Percentiles rank a stretch among this genome's conserved stretches.
These are phyloP conservation scores for Metarhizium rileyi DNA, from an alignment of 2,329 filamentous ascomycete genomes.

Conservation along the genomic window DNA sequence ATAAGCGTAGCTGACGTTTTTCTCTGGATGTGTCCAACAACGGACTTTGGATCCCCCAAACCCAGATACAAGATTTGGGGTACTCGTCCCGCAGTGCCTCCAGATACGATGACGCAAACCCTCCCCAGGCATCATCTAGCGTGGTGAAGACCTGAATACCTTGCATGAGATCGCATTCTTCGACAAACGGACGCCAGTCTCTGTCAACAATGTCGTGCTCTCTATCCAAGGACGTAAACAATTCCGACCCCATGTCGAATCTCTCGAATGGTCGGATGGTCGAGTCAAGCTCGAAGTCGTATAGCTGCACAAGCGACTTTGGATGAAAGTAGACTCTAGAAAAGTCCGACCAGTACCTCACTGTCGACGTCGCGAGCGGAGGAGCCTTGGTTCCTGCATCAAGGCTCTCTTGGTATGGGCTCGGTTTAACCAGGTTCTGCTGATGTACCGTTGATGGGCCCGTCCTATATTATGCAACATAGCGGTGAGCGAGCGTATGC, in stretches of 20 bases:
- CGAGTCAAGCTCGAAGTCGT: constrained; percentile 78
- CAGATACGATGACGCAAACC: constrained; percentile 63
- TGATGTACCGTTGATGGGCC: constrained; percentile 59
- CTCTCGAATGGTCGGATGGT: constrained; percentile 79
- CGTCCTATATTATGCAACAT: constrained; percentile 36
- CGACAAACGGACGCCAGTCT: constrained; percentile 79
- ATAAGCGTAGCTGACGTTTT: constrained; percentile 43
- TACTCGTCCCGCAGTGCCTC: constrained; percentile 82
- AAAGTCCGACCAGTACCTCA: constrained; percentile 97
- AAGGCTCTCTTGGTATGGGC: constrained; percentile 69
- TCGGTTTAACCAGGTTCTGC: constrained; percentile 56
- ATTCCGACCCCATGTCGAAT: constrained; percentile 71
- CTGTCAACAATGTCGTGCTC: constrained; percentile 83
- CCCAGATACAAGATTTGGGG: constrained; percentile 77
- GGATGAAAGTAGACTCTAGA: constrained; percentile 90
- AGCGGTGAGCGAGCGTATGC: neutral
- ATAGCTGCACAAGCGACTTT: constrained; percentile 73
- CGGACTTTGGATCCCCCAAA: constrained; percentile 70
- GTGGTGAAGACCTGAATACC: constrained; percentile 69
- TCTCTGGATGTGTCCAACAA: constrained; percentile 44
- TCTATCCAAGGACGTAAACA: constrained; percentile 63
- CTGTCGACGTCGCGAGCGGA: constrained; percentile 54
- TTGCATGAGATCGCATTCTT: constrained; percentile 90
- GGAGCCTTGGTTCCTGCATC: constrained; percentile 61
- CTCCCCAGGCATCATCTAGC: constrained; percentile 72